Conservation (phyloP, 305 asterid species). For the Coffea humblotiana region DNA sequence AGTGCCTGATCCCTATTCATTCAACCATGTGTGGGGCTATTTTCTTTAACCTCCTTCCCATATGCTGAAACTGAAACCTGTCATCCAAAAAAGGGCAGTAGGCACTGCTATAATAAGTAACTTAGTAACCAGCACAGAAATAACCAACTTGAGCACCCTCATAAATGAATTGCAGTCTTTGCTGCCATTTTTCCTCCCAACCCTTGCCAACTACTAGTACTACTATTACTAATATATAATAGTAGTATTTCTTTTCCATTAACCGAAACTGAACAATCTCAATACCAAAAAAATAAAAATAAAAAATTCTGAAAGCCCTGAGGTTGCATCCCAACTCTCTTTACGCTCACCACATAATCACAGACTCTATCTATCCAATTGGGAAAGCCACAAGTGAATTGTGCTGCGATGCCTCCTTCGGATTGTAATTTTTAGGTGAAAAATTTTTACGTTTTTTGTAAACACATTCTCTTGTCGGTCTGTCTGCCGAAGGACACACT, state of each 20-base stretch:
- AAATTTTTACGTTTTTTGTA: too few relatives aligned
- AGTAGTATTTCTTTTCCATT: too few relatives aligned
- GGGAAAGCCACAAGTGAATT: not conserved
- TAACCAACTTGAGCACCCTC: not conserved
- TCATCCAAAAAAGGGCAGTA: not conserved
- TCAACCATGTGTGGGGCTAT: not conserved
- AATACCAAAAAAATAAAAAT: too few relatives aligned
- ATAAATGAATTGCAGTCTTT: not conserved
- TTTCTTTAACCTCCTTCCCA: not conserved
- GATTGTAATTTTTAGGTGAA: too few relatives aligned
- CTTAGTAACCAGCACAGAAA: not conserved
- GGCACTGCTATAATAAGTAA: not conserved
- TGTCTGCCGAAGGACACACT: too few relatives aligned
- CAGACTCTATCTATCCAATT: not conserved
- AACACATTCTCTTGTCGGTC: too few relatives aligned
- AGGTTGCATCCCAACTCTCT: not conserved
- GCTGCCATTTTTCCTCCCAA: not conserved
- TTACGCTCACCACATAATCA: not conserved
- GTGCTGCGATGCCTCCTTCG: not conserved
- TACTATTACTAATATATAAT: too few relatives aligned
- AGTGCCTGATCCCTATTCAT: not conserved
- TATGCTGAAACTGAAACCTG: not conserved
- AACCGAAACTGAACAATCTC: too few relatives aligned
- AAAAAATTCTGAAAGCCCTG: too few relatives aligned
- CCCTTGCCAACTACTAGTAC: too few relatives aligned